Evolutionary conservation across 1,139 yeast genomes (phyloP), one percentile per base, ranked within the genome.

Genomic region (Debaryomycetaceae sp.): DNA sequence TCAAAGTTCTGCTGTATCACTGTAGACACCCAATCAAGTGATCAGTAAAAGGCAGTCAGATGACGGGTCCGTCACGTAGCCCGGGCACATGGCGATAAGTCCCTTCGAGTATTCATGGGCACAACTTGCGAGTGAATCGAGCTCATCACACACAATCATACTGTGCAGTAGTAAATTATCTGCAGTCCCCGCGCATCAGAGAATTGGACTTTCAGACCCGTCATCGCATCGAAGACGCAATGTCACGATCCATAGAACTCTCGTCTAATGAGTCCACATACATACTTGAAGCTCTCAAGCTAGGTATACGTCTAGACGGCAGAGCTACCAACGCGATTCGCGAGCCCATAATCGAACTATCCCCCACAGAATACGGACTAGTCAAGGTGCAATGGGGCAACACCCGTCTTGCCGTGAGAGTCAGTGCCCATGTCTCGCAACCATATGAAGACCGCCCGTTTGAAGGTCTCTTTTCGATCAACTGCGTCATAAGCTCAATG

Each of bases 391-490:
- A 57, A 22, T 64, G 87, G 51, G 97, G 97, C 2, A 57, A 67
- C 18, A 34, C 44, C 26, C 61, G 69, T 41, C 72, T 90, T 4
- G 75, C 82, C 3, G 90, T 80, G 12, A 68, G 90, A 33, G 77
- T 87, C 3, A 76, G 90, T 15, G 81, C 94, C 14, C 78, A 73
- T 33, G 76, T 92, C n/a, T 67, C 73, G 7, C 69, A 72, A 36
- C 98, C 98, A 0, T 79, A 69, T 41, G 95, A 85, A 32, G 95
- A 87, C 42, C 65, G 95, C 30, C 97, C 97, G 2, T 87, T 83
- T 47, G 98, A 92, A 53, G 98, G 98, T 1, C 51, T 81, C 4
- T 86, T 90, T 48, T 62, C 71, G 25, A 86, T 90, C 18, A 74
- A 82, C 29, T 81, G 95, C 4, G 97, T 90, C 45, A 73, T 83